Conservation (phyloP, 176 grass and related monocot genomes). For the Pharus latifolius region DNA sequence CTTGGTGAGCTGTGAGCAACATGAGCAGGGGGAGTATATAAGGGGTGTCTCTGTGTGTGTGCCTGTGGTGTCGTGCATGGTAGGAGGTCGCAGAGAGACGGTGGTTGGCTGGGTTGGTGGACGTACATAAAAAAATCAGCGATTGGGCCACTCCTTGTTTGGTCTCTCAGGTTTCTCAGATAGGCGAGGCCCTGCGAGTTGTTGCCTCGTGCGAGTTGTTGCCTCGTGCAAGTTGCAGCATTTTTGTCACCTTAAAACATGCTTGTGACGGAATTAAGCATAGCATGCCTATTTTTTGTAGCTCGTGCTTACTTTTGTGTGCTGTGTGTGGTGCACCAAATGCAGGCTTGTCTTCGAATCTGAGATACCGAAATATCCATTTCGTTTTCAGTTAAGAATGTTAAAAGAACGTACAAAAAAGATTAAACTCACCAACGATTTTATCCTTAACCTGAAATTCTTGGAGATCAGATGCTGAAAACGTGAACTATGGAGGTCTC, state of each 20-base stretch:
- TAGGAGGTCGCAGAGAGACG: constrained; percentile 24
- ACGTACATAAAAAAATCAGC: constrained; percentile 18
- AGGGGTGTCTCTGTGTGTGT: background rate
- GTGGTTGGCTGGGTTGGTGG: constrained; percentile 46
- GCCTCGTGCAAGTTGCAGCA: background rate
- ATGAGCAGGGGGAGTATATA: constrained; percentile 21
- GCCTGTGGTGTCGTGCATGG: constrained; percentile 30
- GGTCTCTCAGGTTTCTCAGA: too few relatives aligned
- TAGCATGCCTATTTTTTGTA: background rate
- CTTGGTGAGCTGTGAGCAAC: too few relatives aligned
- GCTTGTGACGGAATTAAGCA: background rate
- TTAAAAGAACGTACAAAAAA: background rate
- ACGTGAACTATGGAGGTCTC: too few relatives aligned
- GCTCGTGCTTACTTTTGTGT: background rate
- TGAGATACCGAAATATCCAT: too few relatives aligned
- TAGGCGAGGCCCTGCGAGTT: background rate
- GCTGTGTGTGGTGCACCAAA: constrained; percentile 2
- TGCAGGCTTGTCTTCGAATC: background rate
- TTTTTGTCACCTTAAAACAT: background rate
- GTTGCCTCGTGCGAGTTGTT: constrained; percentile 3
- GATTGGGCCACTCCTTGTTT: background rate
- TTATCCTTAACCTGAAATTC: too few relatives aligned
- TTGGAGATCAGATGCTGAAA: too few relatives aligned
- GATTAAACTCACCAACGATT: background rate
- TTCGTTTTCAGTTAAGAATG: constrained; percentile 3